Evolutionary conservation across 371 early-diverging fungal genomes (phyloP), one percentile per base, ranked within the genome.

Genomic region (Parasitella parasitica): DNA sequence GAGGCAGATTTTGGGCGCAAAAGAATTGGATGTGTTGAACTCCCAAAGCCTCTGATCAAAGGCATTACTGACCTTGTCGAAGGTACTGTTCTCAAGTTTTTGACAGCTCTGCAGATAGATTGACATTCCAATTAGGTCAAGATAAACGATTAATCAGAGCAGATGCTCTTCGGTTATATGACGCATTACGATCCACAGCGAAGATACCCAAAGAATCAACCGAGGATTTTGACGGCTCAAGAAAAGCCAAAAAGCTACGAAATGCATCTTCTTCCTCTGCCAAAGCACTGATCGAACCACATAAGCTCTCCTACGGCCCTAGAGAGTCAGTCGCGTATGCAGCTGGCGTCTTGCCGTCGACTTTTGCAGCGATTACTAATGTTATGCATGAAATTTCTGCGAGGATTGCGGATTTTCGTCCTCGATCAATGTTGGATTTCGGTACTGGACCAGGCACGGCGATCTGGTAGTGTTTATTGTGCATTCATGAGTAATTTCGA

Each of bases 391-490:
- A 96, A 66, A 56, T 93, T 4, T 54, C 70, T 3, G 67, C 53
- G 9, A 73, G 93, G 28, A 37, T 90, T 2, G 85, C 91, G 1
- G 77, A 76, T 18, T 86, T 91, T 59, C 48, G 65, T 3, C 94
- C 95, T 0, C 71, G 53, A 22, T 75, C 76, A 1, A 73, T 93
- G 24, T 61, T 94, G 49, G 96, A 96, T 73, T 92, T 94, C 69
- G 96, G 94, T 16, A 86, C 88, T 0, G 96, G 96, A 2, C 94
- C 95, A 5, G 96, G 92, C 27, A 91, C 94, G 5, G 91, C 86
- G 7, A 75, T 95, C 32, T 95, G 91, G 91, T 86, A 79, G 58
- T 54, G 6, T 34, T 2, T 5, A n/a, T n/a, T n/a, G n/a, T n/a
- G n/a, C n/a, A n/a, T n/a, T n/a, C n/a, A n/a, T n/a, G n/a, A n/a